Evolutionary conservation across 1,139 yeast genomes (phyloP), one percentile per base, ranked within the genome.

Genomic region (Sugiyamaella pinicola): DNA sequence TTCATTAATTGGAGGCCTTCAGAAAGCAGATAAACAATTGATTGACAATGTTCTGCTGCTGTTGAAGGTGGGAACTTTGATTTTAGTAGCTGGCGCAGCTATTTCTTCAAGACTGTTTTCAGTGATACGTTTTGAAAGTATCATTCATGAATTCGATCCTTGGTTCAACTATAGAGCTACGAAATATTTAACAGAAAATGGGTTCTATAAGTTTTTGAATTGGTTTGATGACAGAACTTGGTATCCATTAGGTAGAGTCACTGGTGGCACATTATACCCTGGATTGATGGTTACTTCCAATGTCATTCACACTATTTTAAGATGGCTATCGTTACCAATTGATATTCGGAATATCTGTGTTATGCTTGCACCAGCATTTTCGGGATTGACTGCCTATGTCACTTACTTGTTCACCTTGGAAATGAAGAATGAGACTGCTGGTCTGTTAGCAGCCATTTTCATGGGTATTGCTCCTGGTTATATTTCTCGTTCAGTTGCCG

Each of bases 191-290:
- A 96, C 89, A 17, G 75, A 81, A 51, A 84, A 90, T 68, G 85
- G 95, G 4, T 91, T 82, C 70, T 86, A 90, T 73, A 93, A 90
- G 60, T 95, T 95, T 66, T 79, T 93, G 69, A 95, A 95, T 70
- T 95, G 99, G 99, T 95, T 95, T 66, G 99, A 95, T 69, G 97
- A 93, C 70, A 82, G 96, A 67, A 93, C 99, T 24, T 95, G 99
- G 99, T 95, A 95, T 70, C 99, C 99, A 18, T 78, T 95, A 59
- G 99, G 99, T 17, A 83, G 99, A 73, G 99, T 95, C 64, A 93
- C 99, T 10, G 99, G 99, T 61, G 99, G 99, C 59, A 95, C 99
- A 2, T 74, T 95, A 61, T 95, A 95, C 68, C 99, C 99, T 2
- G 99, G 99, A 8, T 77, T 95, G 62, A 95, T 95, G 99, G 96